Conservation (phyloP, 1,284 basidiomycete genomes). For the Ceratorhiza oryzae-sativae region DNA sequence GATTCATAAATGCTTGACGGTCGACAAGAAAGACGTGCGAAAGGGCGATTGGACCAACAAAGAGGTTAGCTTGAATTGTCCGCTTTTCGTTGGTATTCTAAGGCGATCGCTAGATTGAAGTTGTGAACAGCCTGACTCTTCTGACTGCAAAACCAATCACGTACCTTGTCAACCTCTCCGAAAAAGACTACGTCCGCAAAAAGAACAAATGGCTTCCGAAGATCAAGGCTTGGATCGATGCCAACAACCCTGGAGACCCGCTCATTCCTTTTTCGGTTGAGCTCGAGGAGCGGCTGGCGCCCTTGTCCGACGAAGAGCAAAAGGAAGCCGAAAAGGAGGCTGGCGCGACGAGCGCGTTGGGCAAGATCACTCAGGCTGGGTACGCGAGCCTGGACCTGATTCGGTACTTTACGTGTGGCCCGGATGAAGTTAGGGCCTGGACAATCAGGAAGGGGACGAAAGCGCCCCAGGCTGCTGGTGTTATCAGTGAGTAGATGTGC, state of each 20-base stretch:
- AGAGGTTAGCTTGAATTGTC: constrained; percentile 80
- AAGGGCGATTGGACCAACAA: constrained; percentile 96
- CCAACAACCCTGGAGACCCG: constrained; percentile 93
- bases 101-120: constrained; percentile 74
- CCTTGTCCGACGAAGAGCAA: constrained; percentile 73
- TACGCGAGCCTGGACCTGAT: constrained; percentile 89
- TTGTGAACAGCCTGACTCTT: constrained; percentile 91
- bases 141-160: constrained; percentile 98
- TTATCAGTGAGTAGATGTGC: constrained; percentile 81
- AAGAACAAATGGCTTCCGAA: constrained; percentile 99
- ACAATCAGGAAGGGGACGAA: constrained; percentile 93
- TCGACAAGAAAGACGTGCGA: constrained; percentile 89
- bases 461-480: constrained; percentile 96
- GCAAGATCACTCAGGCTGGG: constrained; percentile 92
- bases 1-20: constrained; percentile 78
- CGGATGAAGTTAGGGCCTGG: constrained; percentile 98
- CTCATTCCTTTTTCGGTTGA: constrained; percentile 98
- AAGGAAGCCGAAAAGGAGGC: constrained; percentile 77
- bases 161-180: constrained; percentile 97
- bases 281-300: constrained; percentile 88
- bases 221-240: constrained; percentile 99
- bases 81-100: not conserved
- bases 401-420: constrained; percentile 96
- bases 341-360: constrained; percentile 75
- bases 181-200: constrained; percentile 94